Evolutionary conservation across 306 rosid species (phyloP), one percentile per base, ranked within the genome.

Genomic region (Potentilla sterilis): DNA sequence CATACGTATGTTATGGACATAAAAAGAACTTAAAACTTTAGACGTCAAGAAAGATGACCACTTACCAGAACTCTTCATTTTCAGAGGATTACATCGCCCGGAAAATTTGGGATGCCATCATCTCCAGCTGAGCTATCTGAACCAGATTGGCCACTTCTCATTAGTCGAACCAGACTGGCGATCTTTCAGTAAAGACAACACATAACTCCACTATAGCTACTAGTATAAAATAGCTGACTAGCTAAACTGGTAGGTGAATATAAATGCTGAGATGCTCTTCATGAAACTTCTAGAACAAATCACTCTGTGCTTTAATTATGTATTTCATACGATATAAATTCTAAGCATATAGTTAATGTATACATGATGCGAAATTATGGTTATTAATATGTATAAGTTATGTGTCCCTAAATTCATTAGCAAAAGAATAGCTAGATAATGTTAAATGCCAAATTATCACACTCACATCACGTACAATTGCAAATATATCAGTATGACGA

Each of bases 1-100:
- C 72, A 78, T 81, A 84, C 70, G 80, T 84, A 84, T 65, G 68
- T 61, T 59, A 40, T 71, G 80, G 69, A 47, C 67, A 64, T 10
- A 75, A 64, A 37, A 13, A 37, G 28, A 74, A 69, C 44, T 24
- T 64, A 47, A 47, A 58, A 8, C 59, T 35, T 24, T 66, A 81
- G 19, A 69, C 32, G 55, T 57, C 67, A 46, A 68, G 2, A 55
- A 58, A 67, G 52, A 68, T 19, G 72, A 74, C 58, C 32, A 62
- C 34, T 41, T 32, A 52, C 77, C 80, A 28, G 3, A 69, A 37
- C 22, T 75, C 70, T 42, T 16, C 34, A 52, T 48, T 18, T 43
- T 37, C 28, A 58, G 32, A 52, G 42, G 67, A 66, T 67, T 22
- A 28, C 58, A 54, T 42, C 22, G 18, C 7, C 52, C 40, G n/a